These are phyloP conservation scores for Pseudogymnoascus sp. DNA, from an alignment of 2,329 filamentous ascomycete genomes.

Conservation along the genomic window DNA sequence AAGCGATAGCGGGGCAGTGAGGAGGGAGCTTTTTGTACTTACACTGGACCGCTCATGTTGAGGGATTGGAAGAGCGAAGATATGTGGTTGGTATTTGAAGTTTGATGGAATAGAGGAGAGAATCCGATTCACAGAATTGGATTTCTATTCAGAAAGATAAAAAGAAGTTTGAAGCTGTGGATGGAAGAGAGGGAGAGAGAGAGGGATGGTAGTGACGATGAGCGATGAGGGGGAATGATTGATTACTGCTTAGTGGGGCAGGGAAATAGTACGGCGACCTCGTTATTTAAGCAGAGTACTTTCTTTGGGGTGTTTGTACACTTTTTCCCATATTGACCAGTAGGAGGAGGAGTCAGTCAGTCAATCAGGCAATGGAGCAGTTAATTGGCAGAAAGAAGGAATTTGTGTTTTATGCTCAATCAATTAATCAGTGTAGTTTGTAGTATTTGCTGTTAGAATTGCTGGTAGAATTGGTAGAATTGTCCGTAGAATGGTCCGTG, in stretches of 20 bases:
- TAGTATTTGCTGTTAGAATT: neutral
- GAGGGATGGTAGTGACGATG: constrained; percentile 1
- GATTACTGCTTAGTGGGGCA: constrained; percentile 3
- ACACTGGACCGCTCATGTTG: constrained; percentile 45
- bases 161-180: neutral
- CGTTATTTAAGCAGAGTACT: constrained; percentile 9
- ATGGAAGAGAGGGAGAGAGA: neutral
- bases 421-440: neutral
- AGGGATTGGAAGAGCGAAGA: constrained; percentile 7
- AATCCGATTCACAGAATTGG: constrained; percentile 2
- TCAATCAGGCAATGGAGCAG: neutral
- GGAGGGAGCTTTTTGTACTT: constrained; percentile 42
- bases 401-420: neutral
- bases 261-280: constrained; percentile 5
- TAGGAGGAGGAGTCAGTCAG: neutral
- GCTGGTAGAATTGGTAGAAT: neutral
- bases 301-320: neutral
- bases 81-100: neutral
- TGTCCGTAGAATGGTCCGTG: neutral
- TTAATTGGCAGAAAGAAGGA: constrained; percentile 4
- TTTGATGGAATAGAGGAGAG: neutral
- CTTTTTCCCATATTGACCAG: neutral
- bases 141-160: constrained; percentile 3
- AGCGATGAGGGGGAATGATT: neutral
- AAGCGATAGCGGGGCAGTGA: constrained; percentile 30